Evolutionary conservation across 2,329 filamentous ascomycete species (phyloP).

Genomic region (Coniella vitis): DNA sequence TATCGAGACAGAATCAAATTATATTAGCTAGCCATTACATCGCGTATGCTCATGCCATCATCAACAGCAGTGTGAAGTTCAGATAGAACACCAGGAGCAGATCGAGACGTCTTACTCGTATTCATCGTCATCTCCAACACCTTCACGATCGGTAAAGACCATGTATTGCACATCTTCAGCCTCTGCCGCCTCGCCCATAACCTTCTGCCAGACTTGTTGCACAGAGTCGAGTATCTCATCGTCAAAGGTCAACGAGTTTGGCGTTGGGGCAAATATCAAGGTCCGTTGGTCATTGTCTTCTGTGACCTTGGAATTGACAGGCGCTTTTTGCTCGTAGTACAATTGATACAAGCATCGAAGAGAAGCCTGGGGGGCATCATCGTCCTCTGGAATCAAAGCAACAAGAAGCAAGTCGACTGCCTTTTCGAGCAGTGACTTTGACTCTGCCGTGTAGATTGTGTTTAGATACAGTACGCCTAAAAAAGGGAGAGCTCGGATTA

Average conservation of each 20-base stretch:
- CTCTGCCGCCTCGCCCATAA: slow-evolving; percentile 43
- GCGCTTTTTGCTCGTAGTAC: slow-evolving; percentile 44
- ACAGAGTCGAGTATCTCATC: slow-evolving; percentile 64
- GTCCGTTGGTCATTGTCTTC: slow-evolving; percentile 37
- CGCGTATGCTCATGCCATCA: slow-evolving; percentile 12
- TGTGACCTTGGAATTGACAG: slow-evolving; percentile 7
- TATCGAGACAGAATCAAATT: slow-evolving; percentile 4
- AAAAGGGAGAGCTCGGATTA: slow-evolving; percentile 24
- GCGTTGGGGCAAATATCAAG: slow-evolving; percentile 51
- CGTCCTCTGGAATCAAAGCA: slow-evolving; percentile 21
- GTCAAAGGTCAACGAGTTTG: slow-evolving; percentile 65
- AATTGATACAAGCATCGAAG: slow-evolving; percentile 41
- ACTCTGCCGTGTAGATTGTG: slow-evolving; percentile 30
- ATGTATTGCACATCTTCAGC: slow-evolving; percentile 55
- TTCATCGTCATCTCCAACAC: slow-evolving; percentile 48
- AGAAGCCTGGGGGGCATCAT: slow-evolving; percentile 12
- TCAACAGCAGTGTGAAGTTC: background rate
- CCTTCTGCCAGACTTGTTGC: slow-evolving; percentile 59
- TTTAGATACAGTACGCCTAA: slow-evolving; percentile 34
- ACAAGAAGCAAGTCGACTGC: slow-evolving; percentile 36
- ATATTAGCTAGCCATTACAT: slow-evolving; percentile 18
- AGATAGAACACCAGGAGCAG: background rate
- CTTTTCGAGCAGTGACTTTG: slow-evolving; percentile 31
- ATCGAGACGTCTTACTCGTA: slow-evolving; percentile 31
- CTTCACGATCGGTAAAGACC: slow-evolving; percentile 70